Conservation (phyloP, 2,329 filamentous ascomycete genomes). For the Botryotinia calthae region DNA sequence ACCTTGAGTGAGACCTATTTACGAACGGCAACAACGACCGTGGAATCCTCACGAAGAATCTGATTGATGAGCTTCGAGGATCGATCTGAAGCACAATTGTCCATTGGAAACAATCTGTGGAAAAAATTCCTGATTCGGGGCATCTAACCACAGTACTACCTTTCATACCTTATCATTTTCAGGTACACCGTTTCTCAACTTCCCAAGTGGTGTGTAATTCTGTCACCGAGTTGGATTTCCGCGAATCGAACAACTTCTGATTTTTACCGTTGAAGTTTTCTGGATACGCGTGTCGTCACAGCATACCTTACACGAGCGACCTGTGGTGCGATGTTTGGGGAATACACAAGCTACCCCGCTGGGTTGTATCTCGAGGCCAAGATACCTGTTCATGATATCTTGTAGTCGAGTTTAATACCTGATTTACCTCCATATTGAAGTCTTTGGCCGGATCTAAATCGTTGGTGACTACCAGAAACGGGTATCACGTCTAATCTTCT, state of each 20-base stretch:
- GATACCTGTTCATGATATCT: neutral
- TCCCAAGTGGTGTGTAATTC: neutral
- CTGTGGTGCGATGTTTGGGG: neutral
- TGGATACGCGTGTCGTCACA: neutral
- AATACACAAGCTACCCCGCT: neutral
- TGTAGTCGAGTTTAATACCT: neutral
- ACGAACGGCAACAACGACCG: neutral
- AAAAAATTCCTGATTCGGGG: too few species aligned
- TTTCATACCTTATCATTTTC: too few species aligned
- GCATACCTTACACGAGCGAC: neutral
- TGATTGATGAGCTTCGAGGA: neutral
- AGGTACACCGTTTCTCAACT: neutral
- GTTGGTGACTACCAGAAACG: neutral
- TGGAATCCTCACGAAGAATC: neutral
- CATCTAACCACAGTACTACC: neutral
- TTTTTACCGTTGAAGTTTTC: neutral
- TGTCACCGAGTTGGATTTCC: neutral
- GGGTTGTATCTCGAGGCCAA: neutral
- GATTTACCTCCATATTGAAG: neutral
- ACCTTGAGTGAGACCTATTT: neutral
- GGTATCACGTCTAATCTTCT: neutral
- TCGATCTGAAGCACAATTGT: neutral
- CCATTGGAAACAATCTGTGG: neutral
- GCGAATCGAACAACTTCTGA: neutral
- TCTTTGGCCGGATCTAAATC: too few species aligned